Base-by-base conservation (phyloP, 495 filamentous ascomycete genomes). In the Tuber melanosporum region DNA sequence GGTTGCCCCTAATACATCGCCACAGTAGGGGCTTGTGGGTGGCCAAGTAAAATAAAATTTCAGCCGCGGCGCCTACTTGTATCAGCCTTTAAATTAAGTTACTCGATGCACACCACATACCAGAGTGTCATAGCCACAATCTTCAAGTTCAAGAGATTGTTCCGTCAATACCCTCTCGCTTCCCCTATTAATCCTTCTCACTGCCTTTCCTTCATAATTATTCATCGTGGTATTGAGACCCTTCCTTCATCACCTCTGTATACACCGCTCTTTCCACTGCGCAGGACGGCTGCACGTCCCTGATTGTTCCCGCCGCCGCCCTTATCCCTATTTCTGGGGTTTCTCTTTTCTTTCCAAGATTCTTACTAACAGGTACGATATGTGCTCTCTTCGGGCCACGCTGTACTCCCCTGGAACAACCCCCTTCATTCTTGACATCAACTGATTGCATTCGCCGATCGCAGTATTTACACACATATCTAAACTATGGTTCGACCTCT, bases 401-500 rank as follows among this genome's bases (percentile, higher is more conserved):
- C 26, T 66, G 57, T 32, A 32, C 57, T 66, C 57, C 22, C n/a
- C 57, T 3, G n/a, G 57, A 32, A 26, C 57, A 66, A 66, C 10
- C 57, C 57, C 57, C 57, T 12, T 66, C 57, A 66, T 66, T 66
- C 14, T 32, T 66, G 57, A 66, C 57, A 26, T 66, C n/a, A 32
- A 66, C 57, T 66, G 26, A 66, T 26, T 66, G 46, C 10, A 36
- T 26, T n/a, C 71, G 82, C 80, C 81, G 78, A 85, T 62, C 71
- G 89, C 88, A 87, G 86, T 72, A 22, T 10, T 22, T 43, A 14
- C 32, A 72, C 71, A 8, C 71, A 42, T 45, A 32, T n/a, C 39
- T 43, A 42, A 42, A 72, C 36, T n/a, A 42, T 87, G 77, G 86
- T 88, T 80, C 87, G 88, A 83, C 86, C 88, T 72, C 87, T 91